phyloP scores from a whole-genome alignment of 139 green algal genomes.

The Micromonas pusilla region DNA sequence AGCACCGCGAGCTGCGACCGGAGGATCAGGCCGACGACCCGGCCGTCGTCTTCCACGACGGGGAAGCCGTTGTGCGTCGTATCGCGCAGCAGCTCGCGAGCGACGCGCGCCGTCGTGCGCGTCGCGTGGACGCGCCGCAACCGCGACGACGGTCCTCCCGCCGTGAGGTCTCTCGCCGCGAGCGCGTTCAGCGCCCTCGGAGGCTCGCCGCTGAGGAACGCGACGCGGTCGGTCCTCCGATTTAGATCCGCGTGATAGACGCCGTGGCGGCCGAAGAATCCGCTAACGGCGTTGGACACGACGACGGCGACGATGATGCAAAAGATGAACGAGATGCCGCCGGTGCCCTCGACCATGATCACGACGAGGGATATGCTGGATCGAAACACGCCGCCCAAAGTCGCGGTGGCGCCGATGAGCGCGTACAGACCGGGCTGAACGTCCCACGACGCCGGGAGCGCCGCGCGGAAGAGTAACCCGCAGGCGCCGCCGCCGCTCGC shows the following conservation, averaged over 20 bases:
- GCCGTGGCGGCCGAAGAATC: conserved; percentile 67
- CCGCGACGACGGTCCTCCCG: no score
- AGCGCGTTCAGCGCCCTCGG: conserved; percentile 48
- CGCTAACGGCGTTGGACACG: conserved; percentile 70
- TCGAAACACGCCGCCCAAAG: conserved; percentile 82
- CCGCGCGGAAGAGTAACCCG: background rate
- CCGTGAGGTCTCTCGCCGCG: conserved; percentile 60
- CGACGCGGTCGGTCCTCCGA: conserved; percentile 44
- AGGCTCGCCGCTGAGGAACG: conserved; percentile 67
- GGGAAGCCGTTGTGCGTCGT: conserved; percentile 84
- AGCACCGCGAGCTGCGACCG: conserved; percentile 75
- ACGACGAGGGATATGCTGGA: conserved; percentile 78
- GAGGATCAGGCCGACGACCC: conserved; percentile 67
- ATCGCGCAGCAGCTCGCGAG: conserved; percentile 54
- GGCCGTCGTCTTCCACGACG: conserved; percentile 42
- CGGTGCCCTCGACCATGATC: conserved; percentile 77
- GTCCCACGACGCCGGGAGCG: conserved; percentile 12
- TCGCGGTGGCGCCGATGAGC: conserved; percentile 66
- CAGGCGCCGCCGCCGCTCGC: conserved; percentile 5
- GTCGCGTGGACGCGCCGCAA: no score
- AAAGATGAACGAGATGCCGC: conserved; percentile 71
- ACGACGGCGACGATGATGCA: conserved; percentile 74
- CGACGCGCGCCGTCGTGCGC: no score
- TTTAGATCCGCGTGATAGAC: conserved; percentile 87
- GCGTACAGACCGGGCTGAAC: conserved; percentile 59